phyloP scores from a whole-genome alignment of 108 stramenopile species.

The Cyclostephanos invisitatus region DNA sequence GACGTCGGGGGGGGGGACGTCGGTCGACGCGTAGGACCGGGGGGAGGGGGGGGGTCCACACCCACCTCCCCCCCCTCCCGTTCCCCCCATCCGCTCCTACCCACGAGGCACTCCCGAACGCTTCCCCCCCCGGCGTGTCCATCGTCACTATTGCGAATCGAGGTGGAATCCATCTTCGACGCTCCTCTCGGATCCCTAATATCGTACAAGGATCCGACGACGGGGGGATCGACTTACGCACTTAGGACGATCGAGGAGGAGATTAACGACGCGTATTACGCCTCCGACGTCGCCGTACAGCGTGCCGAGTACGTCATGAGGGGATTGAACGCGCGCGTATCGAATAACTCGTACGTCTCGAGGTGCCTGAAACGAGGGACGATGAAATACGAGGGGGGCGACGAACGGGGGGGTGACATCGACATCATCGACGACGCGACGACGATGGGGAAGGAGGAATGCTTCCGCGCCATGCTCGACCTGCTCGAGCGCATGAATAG shows the following conservation, averaged over 20 bases:
- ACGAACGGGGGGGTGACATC: background rate
- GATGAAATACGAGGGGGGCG: constrained; percentile 35
- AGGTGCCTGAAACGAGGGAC: constrained; percentile 23
- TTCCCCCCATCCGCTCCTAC: constrained; percentile 28
- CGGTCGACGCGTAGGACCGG: no score
- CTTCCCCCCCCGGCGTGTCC: constrained; percentile 66
- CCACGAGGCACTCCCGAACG: constrained; percentile 71
- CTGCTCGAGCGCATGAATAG: constrained; percentile 54
- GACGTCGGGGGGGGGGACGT: no score
- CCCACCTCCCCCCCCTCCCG: background rate
- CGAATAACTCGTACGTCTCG: constrained; percentile 29
- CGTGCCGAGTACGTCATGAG: constrained; percentile 64
- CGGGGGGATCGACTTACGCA: background rate
- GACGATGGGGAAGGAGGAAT: constrained; percentile 35
- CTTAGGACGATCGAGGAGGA: constrained; percentile 34
- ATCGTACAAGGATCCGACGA: constrained; percentile 29
- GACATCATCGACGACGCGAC: background rate
- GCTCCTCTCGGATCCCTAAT: constrained; percentile 69
- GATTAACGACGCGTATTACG: constrained; percentile 54
- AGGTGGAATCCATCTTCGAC: constrained; percentile 63
- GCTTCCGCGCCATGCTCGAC: constrained; percentile 55
- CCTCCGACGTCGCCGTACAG: constrained; percentile 56
- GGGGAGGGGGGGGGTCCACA: no score
- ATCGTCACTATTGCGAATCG: constrained; percentile 50
- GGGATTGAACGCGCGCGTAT: constrained; percentile 46